Evolutionary conservation across 2,329 filamentous ascomycete species (phyloP), one percentile per base, ranked within the genome.

Genomic region (Cytospora paraplurivora): DNA sequence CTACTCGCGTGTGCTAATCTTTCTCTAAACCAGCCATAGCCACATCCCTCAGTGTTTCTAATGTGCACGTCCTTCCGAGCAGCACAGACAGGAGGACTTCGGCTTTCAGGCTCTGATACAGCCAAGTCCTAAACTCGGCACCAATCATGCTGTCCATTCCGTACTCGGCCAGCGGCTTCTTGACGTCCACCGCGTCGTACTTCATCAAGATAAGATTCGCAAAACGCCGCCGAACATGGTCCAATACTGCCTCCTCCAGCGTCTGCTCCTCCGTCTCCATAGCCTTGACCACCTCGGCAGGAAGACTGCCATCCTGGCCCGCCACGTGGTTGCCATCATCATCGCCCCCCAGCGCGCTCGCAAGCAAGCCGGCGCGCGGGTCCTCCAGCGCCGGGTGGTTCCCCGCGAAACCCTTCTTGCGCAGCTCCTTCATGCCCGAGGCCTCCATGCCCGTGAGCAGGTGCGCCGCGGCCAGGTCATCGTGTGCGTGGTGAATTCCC

Each of bases 61-160:
- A n/a, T 3, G 38, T 44, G 38, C 38, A 44, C 38, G 38, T 44
- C 38, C 5, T 44, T 12, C n/a, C n/a, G 3, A 44, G 5, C 38
- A 44, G 5, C 12, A 44, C 5, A 5, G n/a, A n/a, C 5, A 44
- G n/a, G 12, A 5, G 38, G 12, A 44, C 38, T 5, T 44, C 38
- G 12, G n/a, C 38, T 3, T 3, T n/a, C 12, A 44, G 5, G 38
- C n/a, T 44, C 7, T 49, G 44, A 7, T 15, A 77, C 27, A 78
- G 69, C 74, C 74, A 77, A 0, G 71, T 71, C 17, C 77, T 69
- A 52, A 79, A 74, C 66, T 79, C 78, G 11, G 74, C 70, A 0
- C 71, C 76, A 38, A 79, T 70, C 74, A 79, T 77, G 58, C 73
- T 76, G 64, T 79, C 76, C n/a, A 79, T 67, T 7, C 77, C 76